phyloP scores from a whole-genome alignment of 2,329 filamentous ascomycete species.

The Lachnellula suecica region DNA sequence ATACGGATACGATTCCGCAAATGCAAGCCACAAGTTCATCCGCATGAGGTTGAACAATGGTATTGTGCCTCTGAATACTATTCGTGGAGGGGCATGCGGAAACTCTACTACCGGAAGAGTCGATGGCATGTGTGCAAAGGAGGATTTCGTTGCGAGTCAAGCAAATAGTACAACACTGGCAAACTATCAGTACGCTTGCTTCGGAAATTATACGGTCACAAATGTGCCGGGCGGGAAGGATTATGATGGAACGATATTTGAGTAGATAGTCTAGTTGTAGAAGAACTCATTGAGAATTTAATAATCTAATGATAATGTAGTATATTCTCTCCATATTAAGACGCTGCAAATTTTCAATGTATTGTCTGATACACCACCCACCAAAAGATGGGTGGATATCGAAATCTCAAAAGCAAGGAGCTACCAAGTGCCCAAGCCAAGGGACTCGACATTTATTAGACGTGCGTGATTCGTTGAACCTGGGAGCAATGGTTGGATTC shows the following conservation, averaged over 20 bases:
- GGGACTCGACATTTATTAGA: no score
- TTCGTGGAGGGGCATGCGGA: constrained; percentile 45
- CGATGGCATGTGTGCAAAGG: constrained; percentile 45
- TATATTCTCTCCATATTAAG: no score
- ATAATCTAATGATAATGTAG: no score
- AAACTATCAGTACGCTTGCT: constrained; percentile 49
- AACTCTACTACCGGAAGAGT: constrained; percentile 34
- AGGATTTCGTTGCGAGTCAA: constrained; percentile 42
- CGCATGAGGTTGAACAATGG: constrained; percentile 50
- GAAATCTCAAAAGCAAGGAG: no score
- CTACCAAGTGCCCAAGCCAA: no score
- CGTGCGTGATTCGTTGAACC: no score
- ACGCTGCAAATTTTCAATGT: no score
- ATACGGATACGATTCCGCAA: constrained; percentile 44
- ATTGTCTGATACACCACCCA: no score
- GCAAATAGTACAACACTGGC: constrained; percentile 36
- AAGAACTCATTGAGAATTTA: no score
- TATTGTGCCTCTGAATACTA: constrained; percentile 45
- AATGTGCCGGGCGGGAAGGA: constrained; percentile 39
- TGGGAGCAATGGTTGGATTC: no score
- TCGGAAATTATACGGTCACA: constrained; percentile 45
- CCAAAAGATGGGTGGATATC: no score
- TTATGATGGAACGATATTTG: constrained; percentile 39
- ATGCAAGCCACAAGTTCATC: constrained; percentile 45
- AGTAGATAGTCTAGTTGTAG: no score